A percentile compares a stretch with the other conserved stretches of the same genome.
phyloP scores from a whole-genome alignment of 345 rosid genomes.

The Citrus inodora region DNA sequence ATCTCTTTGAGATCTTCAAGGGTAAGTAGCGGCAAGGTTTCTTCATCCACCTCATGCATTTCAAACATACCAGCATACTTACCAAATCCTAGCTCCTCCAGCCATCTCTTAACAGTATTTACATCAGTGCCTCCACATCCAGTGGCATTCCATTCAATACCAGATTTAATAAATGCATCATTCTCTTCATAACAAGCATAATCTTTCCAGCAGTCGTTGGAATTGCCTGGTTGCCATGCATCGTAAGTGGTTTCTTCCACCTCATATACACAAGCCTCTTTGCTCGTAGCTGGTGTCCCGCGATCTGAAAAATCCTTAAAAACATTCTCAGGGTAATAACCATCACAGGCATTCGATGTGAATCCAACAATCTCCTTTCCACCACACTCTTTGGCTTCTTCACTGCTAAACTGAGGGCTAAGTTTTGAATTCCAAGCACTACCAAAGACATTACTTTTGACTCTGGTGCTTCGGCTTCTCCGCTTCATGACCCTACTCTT shows the following conservation, averaged over 20 bases:
- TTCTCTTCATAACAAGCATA: conserved; percentile 15
- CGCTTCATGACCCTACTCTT: conserved; percentile 53
- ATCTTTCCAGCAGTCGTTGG: conserved; percentile 15
- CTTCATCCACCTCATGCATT: conserved; percentile 56
- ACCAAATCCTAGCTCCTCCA: conserved; percentile 50
- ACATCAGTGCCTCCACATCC: conserved; percentile 5
- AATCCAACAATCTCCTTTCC: conserved; percentile 19
- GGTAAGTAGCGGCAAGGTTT: conserved; percentile 50
- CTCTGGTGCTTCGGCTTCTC: conserved; percentile 27
- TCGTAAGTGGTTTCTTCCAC: conserved; percentile 19
- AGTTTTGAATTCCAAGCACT: conserved; percentile 32
- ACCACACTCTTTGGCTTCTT: conserved; percentile 20
- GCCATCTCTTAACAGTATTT: conserved; percentile 38
- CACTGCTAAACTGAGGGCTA: conserved; percentile 24
- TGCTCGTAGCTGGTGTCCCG: conserved; percentile 25
- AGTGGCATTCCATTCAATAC: conserved; percentile 16
- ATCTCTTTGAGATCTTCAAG: conserved; percentile 62
- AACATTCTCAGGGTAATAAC: conserved; percentile 9
- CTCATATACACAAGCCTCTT: conserved; percentile 24
- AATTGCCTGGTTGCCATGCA: conserved; percentile 14
- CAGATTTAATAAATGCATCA: conserved; percentile 5
- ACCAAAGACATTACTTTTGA: conserved; percentile 19
- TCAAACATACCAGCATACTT: conserved; percentile 42
- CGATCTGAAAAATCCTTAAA: conserved; percentile 22
- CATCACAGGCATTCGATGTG: conserved; percentile 14